A percentile compares a stretch with the other conserved stretches of the same genome.
Conservation (phyloP, 192 early-diverging fungal species). For the Backusella macrospora region DNA sequence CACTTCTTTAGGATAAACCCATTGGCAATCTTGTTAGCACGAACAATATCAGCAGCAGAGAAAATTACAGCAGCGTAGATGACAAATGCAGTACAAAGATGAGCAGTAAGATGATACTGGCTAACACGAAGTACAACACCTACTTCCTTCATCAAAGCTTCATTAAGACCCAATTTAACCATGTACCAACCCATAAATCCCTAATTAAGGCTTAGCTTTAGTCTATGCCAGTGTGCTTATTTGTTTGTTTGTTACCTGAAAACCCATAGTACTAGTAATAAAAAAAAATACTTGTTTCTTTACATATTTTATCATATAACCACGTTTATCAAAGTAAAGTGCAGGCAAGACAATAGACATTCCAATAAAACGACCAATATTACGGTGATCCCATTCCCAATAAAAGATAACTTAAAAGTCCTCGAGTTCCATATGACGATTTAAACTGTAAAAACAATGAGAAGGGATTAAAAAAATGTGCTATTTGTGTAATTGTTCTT, state of each 20-base stretch:
- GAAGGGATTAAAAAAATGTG: not conserved
- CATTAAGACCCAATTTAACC: slow-evolving; percentile 93
- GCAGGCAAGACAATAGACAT: slow-evolving; percentile 84
- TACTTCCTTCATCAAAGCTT: slow-evolving; percentile 75
- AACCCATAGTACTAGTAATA: slow-evolving; percentile 66
- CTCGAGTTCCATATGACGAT: slow-evolving; percentile 85
- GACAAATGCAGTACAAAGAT: slow-evolving; percentile 85
- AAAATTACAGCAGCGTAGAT: slow-evolving; percentile 79
- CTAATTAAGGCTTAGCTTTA: slow-evolving; percentile 38
- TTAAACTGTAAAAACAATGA: slow-evolving; percentile 58
- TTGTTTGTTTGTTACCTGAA: slow-evolving; percentile 53
- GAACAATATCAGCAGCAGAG: slow-evolving; percentile 78
- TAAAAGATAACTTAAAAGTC: slow-evolving; percentile 98
- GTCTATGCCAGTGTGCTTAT: not conserved
- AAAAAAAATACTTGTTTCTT: slow-evolving; percentile 61
- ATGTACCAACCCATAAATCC: slow-evolving; percentile 98
- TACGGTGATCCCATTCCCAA: slow-evolving; percentile 98
- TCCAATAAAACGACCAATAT: slow-evolving; percentile 90
- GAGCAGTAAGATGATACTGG: slow-evolving; percentile 92
- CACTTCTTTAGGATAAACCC: slow-evolving; percentile 47
- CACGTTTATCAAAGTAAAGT: slow-evolving; percentile 80
- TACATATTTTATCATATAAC: slow-evolving; percentile 74
- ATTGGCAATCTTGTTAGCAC: slow-evolving; percentile 63
- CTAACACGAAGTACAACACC: slow-evolving; percentile 89
- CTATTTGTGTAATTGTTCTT: slow-evolving; percentile 30